These are phyloP conservation scores for Penicillium vulpinum DNA, from an alignment of 2,329 filamentous ascomycete species.

Conservation along the genomic window DNA sequence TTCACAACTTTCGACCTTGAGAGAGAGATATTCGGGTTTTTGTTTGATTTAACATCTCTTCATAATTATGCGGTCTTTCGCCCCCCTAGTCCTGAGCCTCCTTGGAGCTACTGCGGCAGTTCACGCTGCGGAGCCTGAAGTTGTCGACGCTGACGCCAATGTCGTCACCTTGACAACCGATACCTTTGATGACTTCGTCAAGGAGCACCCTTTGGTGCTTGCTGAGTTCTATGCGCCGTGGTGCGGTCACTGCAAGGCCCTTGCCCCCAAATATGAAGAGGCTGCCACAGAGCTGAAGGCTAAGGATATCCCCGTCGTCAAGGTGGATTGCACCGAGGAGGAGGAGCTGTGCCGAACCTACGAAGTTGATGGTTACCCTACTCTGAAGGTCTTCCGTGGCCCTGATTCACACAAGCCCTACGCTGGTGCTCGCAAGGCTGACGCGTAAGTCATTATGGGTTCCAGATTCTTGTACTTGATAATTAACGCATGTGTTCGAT, in stretches of 20 bases:
- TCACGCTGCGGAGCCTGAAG: conserved; percentile 34
- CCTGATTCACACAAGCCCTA: conserved; percentile 78
- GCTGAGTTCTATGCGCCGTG: conserved; percentile 97
- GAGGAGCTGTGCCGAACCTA: conserved; percentile 84
- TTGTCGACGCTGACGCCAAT: conserved; percentile 59
- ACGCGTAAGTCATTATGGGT: conserved; percentile 51
- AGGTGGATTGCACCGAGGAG: conserved; percentile 88
- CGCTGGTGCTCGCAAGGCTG: conserved; percentile 83
- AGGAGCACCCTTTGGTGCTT: conserved; percentile 81
- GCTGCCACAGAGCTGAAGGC: conserved; percentile 51
- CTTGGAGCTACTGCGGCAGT: conserved; percentile 39
- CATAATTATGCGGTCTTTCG: conserved; percentile 40
- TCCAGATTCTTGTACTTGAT: background rate
- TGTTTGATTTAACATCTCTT: conserved; percentile 14
- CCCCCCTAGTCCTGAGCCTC: conserved; percentile 42
- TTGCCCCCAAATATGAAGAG: conserved; percentile 61
- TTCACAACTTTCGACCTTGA: background rate
- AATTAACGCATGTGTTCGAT: conserved; percentile 18
- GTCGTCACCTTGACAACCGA: conserved; percentile 82
- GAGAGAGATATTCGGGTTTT: conserved; percentile 10
- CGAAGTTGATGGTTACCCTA: conserved; percentile 96
- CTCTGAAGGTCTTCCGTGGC: conserved; percentile 98
- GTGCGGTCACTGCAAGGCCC: conserved; percentile 98
- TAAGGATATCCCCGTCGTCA: conserved; percentile 51
- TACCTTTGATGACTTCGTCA: conserved; percentile 83